Evolutionary conservation across 1,284 basidiomycete species (phyloP), one percentile per base, ranked within the genome.

Genomic region (Heterobasidion irregulare): DNA sequence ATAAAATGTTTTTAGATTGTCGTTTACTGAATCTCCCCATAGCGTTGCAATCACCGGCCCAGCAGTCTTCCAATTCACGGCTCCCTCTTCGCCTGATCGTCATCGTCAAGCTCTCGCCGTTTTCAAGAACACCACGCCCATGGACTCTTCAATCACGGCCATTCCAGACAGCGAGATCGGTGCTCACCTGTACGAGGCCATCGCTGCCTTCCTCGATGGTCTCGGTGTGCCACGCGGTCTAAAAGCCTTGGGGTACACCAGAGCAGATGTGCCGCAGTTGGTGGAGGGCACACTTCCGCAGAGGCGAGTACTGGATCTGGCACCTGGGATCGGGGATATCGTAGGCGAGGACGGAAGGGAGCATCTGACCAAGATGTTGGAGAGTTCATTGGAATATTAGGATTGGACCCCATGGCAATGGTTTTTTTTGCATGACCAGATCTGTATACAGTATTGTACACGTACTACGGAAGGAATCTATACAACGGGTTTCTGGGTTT

Each of bases 21-120:
- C 54, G 35, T 54, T 12, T n/a, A 8, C 10, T 41, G 2, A 12
- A 12, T 41, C 10, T 41, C 38, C n/a, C 38, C 35, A 47, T 32
- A 33, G 78, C 58, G 94, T 97, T 54, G 92, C 93, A 2, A 72
- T 96, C 54, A 92, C 93, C 26, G 92, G 90, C n/a, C 94, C 94
- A 36, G 86, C 89, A 32, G 94, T 97, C 47, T 97, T 97, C 78
- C 82, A 89, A 66, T 97, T 95, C 72, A 97, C 94, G 5, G 86
- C 94, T 0, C 92, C 94, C 6, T 94, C 93, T 2, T 85, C 90
- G 0, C 94, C 94, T 2, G 83, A 88, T 56, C 86, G 95, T 53
- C 95, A 98, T 71, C 86, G 94, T 48, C 86, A 93, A 68, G 92
- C 88, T 1, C 81, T 95, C 9, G 84, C 87, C 0, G 85, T 97